These are phyloP conservation scores for Xylona heveae DNA, from an alignment of 495 filamentous ascomycete species.

Conservation along the genomic window DNA sequence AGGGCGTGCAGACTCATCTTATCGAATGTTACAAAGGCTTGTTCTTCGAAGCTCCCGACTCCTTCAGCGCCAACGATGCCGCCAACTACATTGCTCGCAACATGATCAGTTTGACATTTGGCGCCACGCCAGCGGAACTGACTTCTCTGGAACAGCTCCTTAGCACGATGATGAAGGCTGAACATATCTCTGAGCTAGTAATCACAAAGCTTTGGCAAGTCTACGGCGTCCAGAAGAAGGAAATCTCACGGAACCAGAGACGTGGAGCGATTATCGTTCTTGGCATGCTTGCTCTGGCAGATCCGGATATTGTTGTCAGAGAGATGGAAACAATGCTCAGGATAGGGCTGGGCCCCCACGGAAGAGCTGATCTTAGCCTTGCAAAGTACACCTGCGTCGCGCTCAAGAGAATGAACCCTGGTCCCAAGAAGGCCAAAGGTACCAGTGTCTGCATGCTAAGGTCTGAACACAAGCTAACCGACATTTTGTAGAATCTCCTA, in stretches of 20 bases:
- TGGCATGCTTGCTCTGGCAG: slow-evolving; percentile 87
- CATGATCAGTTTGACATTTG: slow-evolving; percentile 97
- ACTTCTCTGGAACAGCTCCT: slow-evolving; percentile 89
- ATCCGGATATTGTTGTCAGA: slow-evolving; percentile 75
- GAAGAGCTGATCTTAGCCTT: slow-evolving; percentile 62
- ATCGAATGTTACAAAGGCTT: slow-evolving; percentile 93
- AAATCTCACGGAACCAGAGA: slow-evolving; percentile 82
- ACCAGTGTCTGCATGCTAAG: neutral
- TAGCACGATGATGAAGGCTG: slow-evolving; percentile 92
- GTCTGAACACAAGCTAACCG: slow-evolving; percentile 8
- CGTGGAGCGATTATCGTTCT: slow-evolving; percentile 89
- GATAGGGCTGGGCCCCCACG: slow-evolving; percentile 66
- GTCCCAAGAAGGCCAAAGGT: slow-evolving; percentile 48
- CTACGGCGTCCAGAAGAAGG: slow-evolving; percentile 79
- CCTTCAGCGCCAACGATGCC: slow-evolving; percentile 69
- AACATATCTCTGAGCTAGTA: slow-evolving; percentile 67
- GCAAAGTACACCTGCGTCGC: slow-evolving; percentile 92
- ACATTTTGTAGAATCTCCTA: slow-evolving; percentile 29
- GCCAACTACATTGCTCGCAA: slow-evolving; percentile 93
- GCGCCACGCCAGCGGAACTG: slow-evolving; percentile 78
- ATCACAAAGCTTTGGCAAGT: slow-evolving; percentile 92
- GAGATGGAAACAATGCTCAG: slow-evolving; percentile 88
- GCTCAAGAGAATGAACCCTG: slow-evolving; percentile 71
- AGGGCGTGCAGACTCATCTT: slow-evolving; percentile 89
- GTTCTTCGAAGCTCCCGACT: slow-evolving; percentile 84